Conservation (phyloP, 495 filamentous ascomycete genomes). For the Penicillium roqueforti region DNA sequence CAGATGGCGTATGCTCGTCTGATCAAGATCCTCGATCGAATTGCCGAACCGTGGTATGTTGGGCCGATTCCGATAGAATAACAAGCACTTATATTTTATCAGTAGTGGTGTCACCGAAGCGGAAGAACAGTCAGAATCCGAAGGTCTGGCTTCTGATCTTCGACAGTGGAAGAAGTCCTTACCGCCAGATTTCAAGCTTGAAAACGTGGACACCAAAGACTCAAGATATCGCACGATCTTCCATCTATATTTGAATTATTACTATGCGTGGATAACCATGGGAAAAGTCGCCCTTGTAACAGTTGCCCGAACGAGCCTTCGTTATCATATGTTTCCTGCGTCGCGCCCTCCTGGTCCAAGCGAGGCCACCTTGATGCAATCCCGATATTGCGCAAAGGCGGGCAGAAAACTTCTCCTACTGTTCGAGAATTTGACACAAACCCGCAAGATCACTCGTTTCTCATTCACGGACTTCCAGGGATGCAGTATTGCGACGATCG, state of each 20-base stretch:
- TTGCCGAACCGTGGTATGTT: conserved; percentile 15
- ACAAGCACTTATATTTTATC: background rate
- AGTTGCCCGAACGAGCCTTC: conserved; percentile 11
- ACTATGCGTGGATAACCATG: conserved; percentile 24
- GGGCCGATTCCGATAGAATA: background rate
- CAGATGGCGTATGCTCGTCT: conserved; percentile 20
- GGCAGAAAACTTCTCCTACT: conserved; percentile 19
- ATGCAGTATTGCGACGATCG: conserved; percentile 31
- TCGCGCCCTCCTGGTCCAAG: background rate
- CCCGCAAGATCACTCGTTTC: conserved; percentile 19
- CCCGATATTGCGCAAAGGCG: conserved; percentile 18
- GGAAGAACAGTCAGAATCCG: background rate
- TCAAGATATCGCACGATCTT: conserved; percentile 19
- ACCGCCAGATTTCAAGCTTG: conserved; percentile 17
- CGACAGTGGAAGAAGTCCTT: conserved; percentile 22
- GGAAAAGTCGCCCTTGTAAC: conserved; percentile 21
- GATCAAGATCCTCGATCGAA: conserved; percentile 18
- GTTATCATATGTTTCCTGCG: background rate
- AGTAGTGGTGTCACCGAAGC: background rate
- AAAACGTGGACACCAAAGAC: conserved; percentile 14
- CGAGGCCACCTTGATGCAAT: background rate
- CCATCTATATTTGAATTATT: conserved; percentile 27
- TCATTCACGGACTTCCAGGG: conserved; percentile 34
- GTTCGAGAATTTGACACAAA: conserved; percentile 16
- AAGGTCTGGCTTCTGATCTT: conserved; percentile 12